These are phyloP conservation scores for Eremothecium sinecaudum DNA, from an alignment of 1,139 yeast species.

Conservation along the genomic window DNA sequence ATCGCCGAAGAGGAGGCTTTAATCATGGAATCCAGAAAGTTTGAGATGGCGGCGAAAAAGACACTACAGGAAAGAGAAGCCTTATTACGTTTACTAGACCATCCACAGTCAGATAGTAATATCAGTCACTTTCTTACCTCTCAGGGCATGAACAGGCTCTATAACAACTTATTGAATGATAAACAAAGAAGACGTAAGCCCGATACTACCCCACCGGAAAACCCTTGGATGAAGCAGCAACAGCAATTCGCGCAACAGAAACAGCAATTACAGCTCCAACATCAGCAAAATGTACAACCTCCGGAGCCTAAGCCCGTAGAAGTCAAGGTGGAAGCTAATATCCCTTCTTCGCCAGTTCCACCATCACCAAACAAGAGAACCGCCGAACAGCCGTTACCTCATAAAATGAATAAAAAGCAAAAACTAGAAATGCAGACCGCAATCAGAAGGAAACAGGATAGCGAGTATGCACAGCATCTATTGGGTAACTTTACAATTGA, in stretches of 20 bases:
- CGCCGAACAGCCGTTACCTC: slow-evolving; percentile 10
- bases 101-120: slow-evolving; percentile 62
- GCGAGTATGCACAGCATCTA: slow-evolving; percentile 30
- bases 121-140: slow-evolving; percentile 78
- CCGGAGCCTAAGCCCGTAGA: slow-evolving; percentile 22
- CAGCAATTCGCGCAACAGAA: slow-evolving; percentile 34
- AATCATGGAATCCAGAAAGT: slow-evolving; percentile 83
- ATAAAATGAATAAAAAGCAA: slow-evolving; percentile 30
- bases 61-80: slow-evolving; percentile 79
- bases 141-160: slow-evolving; percentile 81
- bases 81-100: slow-evolving; percentile 67
- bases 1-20: slow-evolving; percentile 95
- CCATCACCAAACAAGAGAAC: slow-evolving; percentile 1
- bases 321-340: slow-evolving; percentile 26
- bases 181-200: slow-evolving; percentile 48
- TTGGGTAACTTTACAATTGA: slow-evolving; percentile 55
- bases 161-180: slow-evolving; percentile 74
- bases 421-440: slow-evolving; percentile 28
- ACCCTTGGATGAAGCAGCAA: slow-evolving; percentile 35
- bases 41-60: slow-evolving; percentile 87
- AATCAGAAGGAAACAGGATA: slow-evolving; percentile 26
- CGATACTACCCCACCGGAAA: slow-evolving; percentile 42
- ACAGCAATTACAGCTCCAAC: slow-evolving; percentile 39
- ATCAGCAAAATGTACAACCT: slow-evolving; percentile 29
- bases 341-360: background rate